Base-by-base conservation (phyloP, 257 asterid genomes). In the Capsicum rhomboideum region DNA sequence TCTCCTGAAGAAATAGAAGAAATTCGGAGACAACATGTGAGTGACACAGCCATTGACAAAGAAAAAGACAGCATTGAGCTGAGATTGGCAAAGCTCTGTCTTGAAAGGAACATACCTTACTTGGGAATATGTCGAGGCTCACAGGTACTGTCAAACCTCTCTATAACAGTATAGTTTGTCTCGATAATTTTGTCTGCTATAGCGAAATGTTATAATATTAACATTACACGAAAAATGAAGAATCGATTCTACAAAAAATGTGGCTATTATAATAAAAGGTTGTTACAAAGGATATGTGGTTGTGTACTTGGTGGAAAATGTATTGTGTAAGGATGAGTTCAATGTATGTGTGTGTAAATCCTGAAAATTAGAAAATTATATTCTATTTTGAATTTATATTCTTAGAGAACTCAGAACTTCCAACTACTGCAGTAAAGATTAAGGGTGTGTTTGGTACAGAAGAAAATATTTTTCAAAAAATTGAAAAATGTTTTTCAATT, bases 101-200 rank as follows among this genome's bases (percentile, higher is more conserved):
- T 92, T 14, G 95, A 95, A 68, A 88, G 98, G 61, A 95, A 95
- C 85, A 92, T 95, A 16, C 98, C 98, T 6, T 95, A 90, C 84
- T 67, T 95, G 61, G 98, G 98, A 44, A 95, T 95, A 74, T 95
- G 98, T 90, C 83, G 98, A 44, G 98, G 98, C 1, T 93, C 98
- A 1, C 98, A 95, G 83, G 80, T 68, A 68, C 0, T 4, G 0
- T 68, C 28, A 34, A 68, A 34, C 10, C 9, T 68, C 77, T 68
- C 1, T 68, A 34, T 68, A 68, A 34, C 0, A 18, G 10, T 0
- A 0, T 31, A 17, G 17, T 9, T 20, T 56, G 6, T 2, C 1
- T 1, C 4, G 4, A 20, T 56, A 20, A 56, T 18, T 2, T 20
- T 20, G 7, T 2, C 3, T 8, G 28, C 3, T 20, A 20, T 20